Base-by-base conservation (phyloP, 805 yeast species). In the Citeromyces nyonsensis region DNA sequence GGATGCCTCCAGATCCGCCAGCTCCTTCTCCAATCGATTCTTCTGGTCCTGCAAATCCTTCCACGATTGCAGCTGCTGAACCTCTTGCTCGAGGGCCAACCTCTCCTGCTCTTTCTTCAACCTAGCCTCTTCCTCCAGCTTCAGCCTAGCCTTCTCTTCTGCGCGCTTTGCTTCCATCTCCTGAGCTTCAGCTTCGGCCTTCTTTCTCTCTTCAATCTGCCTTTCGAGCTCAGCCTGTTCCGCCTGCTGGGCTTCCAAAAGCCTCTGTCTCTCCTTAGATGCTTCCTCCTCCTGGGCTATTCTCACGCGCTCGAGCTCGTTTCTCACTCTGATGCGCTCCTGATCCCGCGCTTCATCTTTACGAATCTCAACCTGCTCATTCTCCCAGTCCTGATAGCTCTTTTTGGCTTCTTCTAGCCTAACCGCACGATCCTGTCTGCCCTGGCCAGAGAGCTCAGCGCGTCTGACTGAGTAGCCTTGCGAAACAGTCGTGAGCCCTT, bases 311-410 rank as follows among this genome's bases (percentile, higher is more conserved):
- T 54, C 60, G 30, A 46, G 55, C 38, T 52, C 58, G 9, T 51
- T 54, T 39, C 58, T 62, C 13, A 56, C 47, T 36, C 59, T 51
- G 34, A 57, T 42, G 34, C 57, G 49, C 42, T 63, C 69, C 39
- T 65, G 70, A 34, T 61, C 68, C 34, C 51, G 48, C 13, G 66
- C 69, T 33, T 60, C 60, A 32, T 57, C 56, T 31, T 52, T 45
- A 34, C 67, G 65, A 33, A 65, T 46, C n/a, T 48, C 56, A 30
- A 56, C 53, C 47, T 57, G 56, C 38, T 69, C 72, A 4, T 42
- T 42, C 38, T 59, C 57, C 75, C 75, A 69, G 13, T 47, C 48
- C 18, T 41, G 35, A 33, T 45, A 51, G 30, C 64, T 49, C 29
- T 58, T 45, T 39, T 58, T 51, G 12, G 74, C 73, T 6, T 52